Percentiles rank a stretch among this genome's conserved stretches.
These are phyloP conservation scores for Cystobasidiaceae sp. DNA, from an alignment of 1,284 basidiomycete species.

Conservation along the genomic window DNA sequence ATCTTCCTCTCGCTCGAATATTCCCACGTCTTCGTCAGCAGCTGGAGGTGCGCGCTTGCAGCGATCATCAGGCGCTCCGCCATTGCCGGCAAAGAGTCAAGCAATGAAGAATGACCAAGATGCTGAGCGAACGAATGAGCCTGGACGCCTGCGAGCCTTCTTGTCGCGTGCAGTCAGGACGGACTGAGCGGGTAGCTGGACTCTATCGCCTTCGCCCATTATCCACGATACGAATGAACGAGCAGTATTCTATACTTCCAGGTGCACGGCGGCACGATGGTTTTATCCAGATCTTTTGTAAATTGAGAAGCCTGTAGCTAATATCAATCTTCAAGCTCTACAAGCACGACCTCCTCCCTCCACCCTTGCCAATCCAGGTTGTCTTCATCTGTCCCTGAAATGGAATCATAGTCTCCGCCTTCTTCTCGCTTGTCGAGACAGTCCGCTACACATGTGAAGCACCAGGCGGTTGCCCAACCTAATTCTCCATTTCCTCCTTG, in stretches of 20 bases:
- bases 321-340: slow-evolving; percentile 62
- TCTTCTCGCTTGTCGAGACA: slow-evolving; percentile 53
- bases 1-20: no score
- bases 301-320: no score
- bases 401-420: slow-evolving; percentile 33
- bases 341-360: slow-evolving; percentile 65
- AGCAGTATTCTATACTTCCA: no score
- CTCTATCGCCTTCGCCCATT: no score
- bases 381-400: slow-evolving; percentile 43
- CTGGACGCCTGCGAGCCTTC: background rate
- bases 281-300: no score
- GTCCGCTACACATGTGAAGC: slow-evolving; percentile 70
- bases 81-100: slow-evolving; percentile 1
- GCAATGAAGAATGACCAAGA: background rate
- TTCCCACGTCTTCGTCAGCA: no score
- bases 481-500: slow-evolving; percentile 49
- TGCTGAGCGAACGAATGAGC: background rate
- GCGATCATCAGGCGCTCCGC: background rate
- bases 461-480: slow-evolving; percentile 77
- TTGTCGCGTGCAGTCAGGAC: background rate
- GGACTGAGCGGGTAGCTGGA: background rate
- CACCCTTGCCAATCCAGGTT: slow-evolving; percentile 54
- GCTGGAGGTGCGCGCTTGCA: background rate
- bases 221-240: no score
- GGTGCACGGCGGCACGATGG: no score